phyloP scores from a whole-genome alignment of 140 eudicot genomes.

The Oenanthe javanica region DNA sequence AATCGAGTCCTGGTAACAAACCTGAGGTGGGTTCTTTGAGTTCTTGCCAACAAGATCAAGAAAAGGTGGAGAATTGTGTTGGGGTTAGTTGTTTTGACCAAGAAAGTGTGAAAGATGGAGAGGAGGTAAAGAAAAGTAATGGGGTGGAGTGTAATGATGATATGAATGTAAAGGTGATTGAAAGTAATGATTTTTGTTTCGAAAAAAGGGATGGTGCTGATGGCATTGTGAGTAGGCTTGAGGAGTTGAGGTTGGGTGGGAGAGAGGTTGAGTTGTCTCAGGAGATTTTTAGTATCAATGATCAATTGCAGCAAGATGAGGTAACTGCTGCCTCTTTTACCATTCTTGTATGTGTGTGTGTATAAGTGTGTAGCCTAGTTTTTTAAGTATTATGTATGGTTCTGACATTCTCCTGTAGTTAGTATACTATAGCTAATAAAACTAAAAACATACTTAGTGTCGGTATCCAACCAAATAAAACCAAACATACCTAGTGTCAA shows the following conservation, averaged over 20 bases:
- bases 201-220: conserved; percentile 17
- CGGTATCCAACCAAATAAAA: neutral
- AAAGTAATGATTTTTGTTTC: neutral
- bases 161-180: conserved; percentile 2
- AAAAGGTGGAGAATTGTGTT: neutral
- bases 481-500: too few species aligned
- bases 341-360: neutral
- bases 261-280: conserved; percentile 50
- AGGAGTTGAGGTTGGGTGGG: conserved; percentile 32
- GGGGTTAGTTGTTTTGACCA: conserved; percentile 15
- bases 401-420: neutral
- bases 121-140: conserved; percentile 7
- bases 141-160: neutral
- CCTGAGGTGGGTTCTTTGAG: neutral
- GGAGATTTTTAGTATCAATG: conserved; percentile 45
- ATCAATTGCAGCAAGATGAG: conserved; percentile 88
- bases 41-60: neutral
- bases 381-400: neutral
- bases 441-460: neutral
- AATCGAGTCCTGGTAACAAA: conserved; percentile 12
- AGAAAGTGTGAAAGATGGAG: conserved; percentile 16
- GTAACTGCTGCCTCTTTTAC: conserved; percentile 13
- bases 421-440: neutral
- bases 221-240: conserved; percentile 34
- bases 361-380: too few species aligned